A percentile compares a stretch with the other conserved stretches of the same genome.
Conservation (phyloP, 148 eudicot genomes). For the Heliosperma pusillum region DNA sequence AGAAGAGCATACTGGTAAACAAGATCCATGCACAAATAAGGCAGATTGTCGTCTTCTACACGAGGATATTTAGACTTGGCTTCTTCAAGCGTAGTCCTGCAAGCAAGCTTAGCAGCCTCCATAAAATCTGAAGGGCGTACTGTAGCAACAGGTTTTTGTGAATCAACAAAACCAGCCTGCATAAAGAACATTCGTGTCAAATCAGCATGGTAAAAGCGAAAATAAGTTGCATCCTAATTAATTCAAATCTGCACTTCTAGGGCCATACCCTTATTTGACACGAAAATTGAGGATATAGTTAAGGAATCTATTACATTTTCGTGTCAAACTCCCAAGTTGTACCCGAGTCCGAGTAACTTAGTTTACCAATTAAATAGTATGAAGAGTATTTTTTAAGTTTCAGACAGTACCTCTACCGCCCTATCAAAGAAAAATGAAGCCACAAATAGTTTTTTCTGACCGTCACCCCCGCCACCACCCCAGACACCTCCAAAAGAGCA, state of each 20-base stretch:
- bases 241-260: too few species aligned
- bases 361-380: too few species aligned
- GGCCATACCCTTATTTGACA: too few species aligned
- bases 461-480: conserved; percentile 95
- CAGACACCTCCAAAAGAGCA: conserved; percentile 96
- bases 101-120: conserved; percentile 74
- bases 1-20: conserved; percentile 82
- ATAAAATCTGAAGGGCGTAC: conserved; percentile 69
- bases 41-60: conserved; percentile 69
- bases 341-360: too few species aligned
- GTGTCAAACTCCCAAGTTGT: too few species aligned
- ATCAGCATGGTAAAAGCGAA: too few species aligned
- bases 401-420: conserved; percentile 99
- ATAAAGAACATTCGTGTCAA: too few species aligned
- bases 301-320: too few species aligned
- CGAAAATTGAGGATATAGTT: too few species aligned
- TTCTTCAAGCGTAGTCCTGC: conserved; percentile 57
- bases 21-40: conserved; percentile 92
- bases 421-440: conserved; percentile 99
- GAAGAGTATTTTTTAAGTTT: too few species aligned
- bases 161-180: conserved; percentile 87
- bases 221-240: too few species aligned
- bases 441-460: conserved; percentile 84
- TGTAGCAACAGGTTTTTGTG: conserved; percentile 49
- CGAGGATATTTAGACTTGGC: conserved; percentile 56